A percentile compares a stretch with the other conserved stretches of the same genome.
Conservation (phyloP, 768 basidiomycete species). For the Paxillus involutus region DNA sequence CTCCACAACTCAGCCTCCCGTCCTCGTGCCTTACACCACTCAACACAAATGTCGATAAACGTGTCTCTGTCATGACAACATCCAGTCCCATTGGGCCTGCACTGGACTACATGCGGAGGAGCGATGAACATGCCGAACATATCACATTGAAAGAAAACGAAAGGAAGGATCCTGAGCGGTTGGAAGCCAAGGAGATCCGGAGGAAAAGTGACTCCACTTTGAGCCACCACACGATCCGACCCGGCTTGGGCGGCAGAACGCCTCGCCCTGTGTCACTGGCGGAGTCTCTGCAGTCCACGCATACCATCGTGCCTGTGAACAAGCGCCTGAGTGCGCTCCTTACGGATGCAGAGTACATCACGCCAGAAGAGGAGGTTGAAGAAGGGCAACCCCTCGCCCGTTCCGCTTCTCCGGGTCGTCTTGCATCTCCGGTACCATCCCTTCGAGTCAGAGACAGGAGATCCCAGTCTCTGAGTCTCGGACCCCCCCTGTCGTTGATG, state of each 20-base stretch:
- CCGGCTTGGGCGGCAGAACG: constrained; percentile 46
- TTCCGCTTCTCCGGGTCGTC: constrained; percentile 14
- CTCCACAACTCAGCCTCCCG: constrained; percentile 13
- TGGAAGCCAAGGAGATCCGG: constrained; percentile 66
- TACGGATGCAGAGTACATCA: constrained; percentile 64
- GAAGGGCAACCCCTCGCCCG: constrained; percentile 16
- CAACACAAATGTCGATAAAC: constrained; percentile 33
- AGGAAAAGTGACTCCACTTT: constrained; percentile 84
- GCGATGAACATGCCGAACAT: constrained; percentile 33
- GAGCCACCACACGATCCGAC: constrained; percentile 70
- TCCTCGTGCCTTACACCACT: constrained; percentile 24
- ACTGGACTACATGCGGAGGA: constrained; percentile 50
- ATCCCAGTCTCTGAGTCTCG: constrained; percentile 63
- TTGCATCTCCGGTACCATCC: constrained; percentile 44
- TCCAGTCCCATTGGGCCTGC: constrained; percentile 60
- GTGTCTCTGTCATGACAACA: constrained; percentile 50
- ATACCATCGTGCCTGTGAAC: constrained; percentile 67
- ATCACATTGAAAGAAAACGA: constrained; percentile 22
- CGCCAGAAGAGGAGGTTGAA: constrained; percentile 59
- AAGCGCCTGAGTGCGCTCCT: constrained; percentile 69
- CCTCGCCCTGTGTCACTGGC: constrained; percentile 78
- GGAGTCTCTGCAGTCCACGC: constrained; percentile 71
- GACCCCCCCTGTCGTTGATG: constrained; percentile 32
- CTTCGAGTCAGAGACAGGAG: constrained; percentile 53
- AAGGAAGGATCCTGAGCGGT: constrained; percentile 32